phyloP scores from a whole-genome alignment of 75 land plant genomes.

The Pinus taeda region DNA sequence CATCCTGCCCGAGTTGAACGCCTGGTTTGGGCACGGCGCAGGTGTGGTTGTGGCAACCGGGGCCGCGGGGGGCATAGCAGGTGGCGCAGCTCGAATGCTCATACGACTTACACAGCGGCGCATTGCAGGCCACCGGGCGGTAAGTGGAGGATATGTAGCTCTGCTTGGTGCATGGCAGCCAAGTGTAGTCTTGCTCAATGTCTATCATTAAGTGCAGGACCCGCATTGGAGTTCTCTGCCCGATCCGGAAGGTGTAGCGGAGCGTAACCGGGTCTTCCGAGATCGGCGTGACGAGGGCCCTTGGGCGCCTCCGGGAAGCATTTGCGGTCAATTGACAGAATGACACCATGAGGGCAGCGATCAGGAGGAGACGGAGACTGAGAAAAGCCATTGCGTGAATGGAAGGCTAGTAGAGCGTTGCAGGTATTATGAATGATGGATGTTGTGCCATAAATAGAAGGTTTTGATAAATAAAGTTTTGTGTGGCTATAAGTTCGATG shows the following conservation, averaged over 20 bases:
- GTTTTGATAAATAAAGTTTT: too few species aligned
- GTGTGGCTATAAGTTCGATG: too few species aligned
- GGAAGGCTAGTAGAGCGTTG: not conserved
- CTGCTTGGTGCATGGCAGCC: not conserved
- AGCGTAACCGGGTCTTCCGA: conserved; percentile 2
- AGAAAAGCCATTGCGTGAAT: not conserved
- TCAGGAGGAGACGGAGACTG: not conserved
- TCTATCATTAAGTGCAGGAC: not conserved
- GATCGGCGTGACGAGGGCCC: conserved; percentile 13
- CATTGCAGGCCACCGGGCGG: conserved; percentile 18
- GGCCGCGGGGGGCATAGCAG: too few species aligned
- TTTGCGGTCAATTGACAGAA: not conserved
- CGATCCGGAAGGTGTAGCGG: conserved; percentile 7
- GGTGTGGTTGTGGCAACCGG: too few species aligned
- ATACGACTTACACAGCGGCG: conserved; percentile 21
- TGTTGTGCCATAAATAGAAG: too few species aligned
- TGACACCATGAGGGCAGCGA: not conserved
- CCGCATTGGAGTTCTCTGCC: not conserved
- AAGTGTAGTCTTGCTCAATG: not conserved
- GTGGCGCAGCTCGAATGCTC: conserved; percentile 1
- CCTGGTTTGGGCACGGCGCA: not conserved
- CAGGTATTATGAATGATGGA: too few species aligned
- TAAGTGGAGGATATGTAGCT: conserved; percentile 20
- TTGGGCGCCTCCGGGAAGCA: not conserved
- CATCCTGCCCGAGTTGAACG: conserved; percentile 21